A percentile compares a stretch with the other conserved stretches of the same genome.
These are phyloP conservation scores for Acorus gramineus DNA, from an alignment of 106 monocot genomes.

Conservation along the genomic window DNA sequence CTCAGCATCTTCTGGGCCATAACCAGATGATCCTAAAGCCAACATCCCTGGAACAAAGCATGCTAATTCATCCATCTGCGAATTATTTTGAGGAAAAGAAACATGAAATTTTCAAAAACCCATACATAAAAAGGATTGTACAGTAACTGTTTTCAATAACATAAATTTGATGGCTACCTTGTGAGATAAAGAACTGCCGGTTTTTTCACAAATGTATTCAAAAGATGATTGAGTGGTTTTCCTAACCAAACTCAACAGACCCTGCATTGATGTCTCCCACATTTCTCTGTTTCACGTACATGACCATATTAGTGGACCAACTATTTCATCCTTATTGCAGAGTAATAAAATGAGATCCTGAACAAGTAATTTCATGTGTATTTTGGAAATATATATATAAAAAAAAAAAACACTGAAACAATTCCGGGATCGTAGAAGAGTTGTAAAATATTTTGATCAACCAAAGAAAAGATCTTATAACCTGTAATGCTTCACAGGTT, in stretches of 20 bases:
- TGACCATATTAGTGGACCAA: too few relatives aligned
- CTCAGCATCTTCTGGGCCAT: constrained; percentile 62
- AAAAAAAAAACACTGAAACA: not conserved
- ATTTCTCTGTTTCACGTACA: constrained; percentile 43
- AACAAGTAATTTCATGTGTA: not conserved
- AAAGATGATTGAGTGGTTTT: constrained; percentile 88
- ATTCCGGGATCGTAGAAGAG: not conserved
- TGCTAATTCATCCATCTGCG: constrained; percentile 96
- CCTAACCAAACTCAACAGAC: constrained; percentile 54
- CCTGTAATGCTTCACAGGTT: constrained; percentile 88
- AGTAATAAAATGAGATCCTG: not conserved
- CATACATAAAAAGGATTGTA: not conserved
- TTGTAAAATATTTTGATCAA: too few relatives aligned
- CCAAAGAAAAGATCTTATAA: constrained; percentile 7
- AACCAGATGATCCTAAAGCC: constrained; percentile 75
- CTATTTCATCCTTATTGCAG: too few relatives aligned
- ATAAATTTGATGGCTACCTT: constrained; percentile 36
- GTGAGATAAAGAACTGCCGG: constrained; percentile 56
- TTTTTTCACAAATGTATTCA: constrained; percentile 84
- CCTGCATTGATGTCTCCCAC: constrained; percentile 98
- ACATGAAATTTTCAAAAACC: not conserved
- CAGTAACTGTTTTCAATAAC: not conserved
- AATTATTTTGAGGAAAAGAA: not conserved
- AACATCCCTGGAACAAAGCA: constrained; percentile 97
- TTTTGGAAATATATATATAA: not conserved